phyloP scores from a whole-genome alignment of 305 asterid genomes.

The Ilex paraguariensis region DNA sequence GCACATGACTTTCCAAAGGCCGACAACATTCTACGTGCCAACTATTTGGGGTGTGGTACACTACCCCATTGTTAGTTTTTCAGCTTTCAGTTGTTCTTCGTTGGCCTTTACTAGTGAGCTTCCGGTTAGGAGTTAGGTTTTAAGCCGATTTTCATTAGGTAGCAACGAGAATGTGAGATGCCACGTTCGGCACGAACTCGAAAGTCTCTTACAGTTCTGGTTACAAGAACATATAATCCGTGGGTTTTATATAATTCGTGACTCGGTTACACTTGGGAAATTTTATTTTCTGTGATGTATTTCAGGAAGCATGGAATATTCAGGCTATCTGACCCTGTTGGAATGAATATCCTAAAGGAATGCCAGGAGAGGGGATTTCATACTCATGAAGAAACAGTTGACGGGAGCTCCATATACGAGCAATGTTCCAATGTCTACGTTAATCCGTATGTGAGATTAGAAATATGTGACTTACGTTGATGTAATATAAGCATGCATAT shows the following conservation, averaged over 20 bases:
- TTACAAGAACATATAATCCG: background rate
- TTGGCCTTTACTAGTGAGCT: too few relatives aligned
- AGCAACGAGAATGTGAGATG: background rate
- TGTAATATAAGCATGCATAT: background rate
- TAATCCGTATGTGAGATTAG: conserved; percentile 36
- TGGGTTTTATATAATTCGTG: background rate
- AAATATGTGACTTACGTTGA: conserved; percentile 37
- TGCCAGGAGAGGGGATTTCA: conserved; percentile 40
- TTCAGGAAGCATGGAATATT: conserved; percentile 36
- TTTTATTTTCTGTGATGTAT: background rate
- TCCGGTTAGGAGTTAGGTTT: background rate
- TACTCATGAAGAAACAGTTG: conserved; percentile 28
- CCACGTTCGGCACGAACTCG: too few relatives aligned
- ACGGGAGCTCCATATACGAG: conserved; percentile 28
- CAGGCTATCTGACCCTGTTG: conserved; percentile 25
- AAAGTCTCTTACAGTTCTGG: too few relatives aligned
- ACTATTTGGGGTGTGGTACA: too few relatives aligned
- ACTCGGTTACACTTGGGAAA: background rate
- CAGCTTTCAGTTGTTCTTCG: too few relatives aligned
- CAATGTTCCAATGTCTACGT: conserved; percentile 29
- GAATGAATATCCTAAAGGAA: conserved; percentile 39
- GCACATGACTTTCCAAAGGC: too few relatives aligned
- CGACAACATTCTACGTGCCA: too few relatives aligned
- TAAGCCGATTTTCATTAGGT: background rate
- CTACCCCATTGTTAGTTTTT: too few relatives aligned